Percentiles rank a stretch among this genome's conserved stretches.
Conservation (phyloP, 225 moss, liverwort and hornwort genomes). For the Ulota crispa region DNA sequence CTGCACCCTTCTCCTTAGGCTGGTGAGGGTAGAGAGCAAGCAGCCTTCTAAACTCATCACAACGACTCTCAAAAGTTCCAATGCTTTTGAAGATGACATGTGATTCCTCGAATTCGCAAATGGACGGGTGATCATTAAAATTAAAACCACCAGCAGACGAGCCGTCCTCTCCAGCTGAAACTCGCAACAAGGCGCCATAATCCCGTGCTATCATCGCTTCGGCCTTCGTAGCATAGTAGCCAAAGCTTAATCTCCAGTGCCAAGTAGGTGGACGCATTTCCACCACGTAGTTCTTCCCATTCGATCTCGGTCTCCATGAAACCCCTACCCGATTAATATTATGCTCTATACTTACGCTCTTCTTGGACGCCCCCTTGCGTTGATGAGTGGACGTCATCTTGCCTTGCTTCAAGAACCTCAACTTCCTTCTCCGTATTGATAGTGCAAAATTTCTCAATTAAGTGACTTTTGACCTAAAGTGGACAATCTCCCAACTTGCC, state of each 20-base stretch:
- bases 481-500: neutral
- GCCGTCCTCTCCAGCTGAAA: neutral
- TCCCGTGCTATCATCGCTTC: constrained; percentile 20
- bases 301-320: neutral
- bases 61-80: neutral
- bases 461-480: neutral
- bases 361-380: neutral
- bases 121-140: neutral
- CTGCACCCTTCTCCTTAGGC: neutral
- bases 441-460: neutral
- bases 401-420: neutral
- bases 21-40: neutral
- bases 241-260: neutral
- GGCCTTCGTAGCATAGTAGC: neutral
- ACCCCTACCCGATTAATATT: neutral
- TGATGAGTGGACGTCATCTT: neutral
- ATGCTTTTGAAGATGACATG: neutral
- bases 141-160: neutral
- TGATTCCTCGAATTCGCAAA: neutral
- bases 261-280: constrained; percentile 11
- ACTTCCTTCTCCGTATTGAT: neutral
- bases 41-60: neutral
- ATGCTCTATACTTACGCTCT: neutral
- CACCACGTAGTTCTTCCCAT: neutral
- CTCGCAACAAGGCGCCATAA: neutral